A percentile compares a stretch with the other conserved stretches of the same genome.
Evolutionary conservation across 2,329 filamentous ascomycete genomes (phyloP).

Genomic region (Aspergillus eucalypticola): DNA sequence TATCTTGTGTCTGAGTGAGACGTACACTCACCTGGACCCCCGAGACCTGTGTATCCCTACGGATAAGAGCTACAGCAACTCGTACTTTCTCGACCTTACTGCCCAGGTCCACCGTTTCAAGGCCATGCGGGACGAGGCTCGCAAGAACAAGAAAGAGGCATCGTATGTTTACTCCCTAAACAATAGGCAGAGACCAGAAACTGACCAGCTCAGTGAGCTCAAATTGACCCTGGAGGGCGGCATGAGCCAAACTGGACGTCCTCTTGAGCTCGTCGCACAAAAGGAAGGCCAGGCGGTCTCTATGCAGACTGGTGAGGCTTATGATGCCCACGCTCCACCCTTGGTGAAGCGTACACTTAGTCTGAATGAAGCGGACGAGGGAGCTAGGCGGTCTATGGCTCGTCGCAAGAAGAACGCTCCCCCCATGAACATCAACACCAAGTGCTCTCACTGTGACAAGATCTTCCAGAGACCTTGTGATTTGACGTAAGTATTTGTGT

Average conservation of each 20-base stretch:
- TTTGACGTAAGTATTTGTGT: conserved; percentile 58
- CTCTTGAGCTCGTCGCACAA: conserved; percentile 79
- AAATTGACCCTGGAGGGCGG: conserved; percentile 80
- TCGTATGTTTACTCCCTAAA: conserved; percentile 19
- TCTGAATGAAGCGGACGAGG: conserved; percentile 67
- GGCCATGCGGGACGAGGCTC: conserved; percentile 73
- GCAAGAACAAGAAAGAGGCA: conserved; percentile 59
- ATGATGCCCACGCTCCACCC: conserved; percentile 50
- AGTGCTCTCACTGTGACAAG: conserved; percentile 82
- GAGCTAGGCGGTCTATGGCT: conserved; percentile 90
- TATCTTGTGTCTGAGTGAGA: conserved; percentile 85
- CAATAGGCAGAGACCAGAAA: conserved; percentile 50
- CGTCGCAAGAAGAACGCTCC: conserved; percentile 90
- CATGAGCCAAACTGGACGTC: conserved; percentile 75
- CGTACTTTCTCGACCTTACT: conserved; percentile 94
- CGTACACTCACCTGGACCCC: conserved; percentile 81
- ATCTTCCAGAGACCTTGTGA: conserved; percentile 97
- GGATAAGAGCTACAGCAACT: conserved; percentile 90
- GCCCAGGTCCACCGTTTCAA: conserved; percentile 92
- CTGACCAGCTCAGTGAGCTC: conserved; percentile 50
- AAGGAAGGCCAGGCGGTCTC: conserved; percentile 79
- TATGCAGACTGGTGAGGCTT: conserved; percentile 67
- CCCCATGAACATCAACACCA: conserved; percentile 78
- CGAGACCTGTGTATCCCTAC: conserved; percentile 79
- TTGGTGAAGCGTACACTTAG: conserved; percentile 56